Base-by-base conservation (phyloP, 2,329 filamentous ascomycete species). In the Onygenales sp. region DNA sequence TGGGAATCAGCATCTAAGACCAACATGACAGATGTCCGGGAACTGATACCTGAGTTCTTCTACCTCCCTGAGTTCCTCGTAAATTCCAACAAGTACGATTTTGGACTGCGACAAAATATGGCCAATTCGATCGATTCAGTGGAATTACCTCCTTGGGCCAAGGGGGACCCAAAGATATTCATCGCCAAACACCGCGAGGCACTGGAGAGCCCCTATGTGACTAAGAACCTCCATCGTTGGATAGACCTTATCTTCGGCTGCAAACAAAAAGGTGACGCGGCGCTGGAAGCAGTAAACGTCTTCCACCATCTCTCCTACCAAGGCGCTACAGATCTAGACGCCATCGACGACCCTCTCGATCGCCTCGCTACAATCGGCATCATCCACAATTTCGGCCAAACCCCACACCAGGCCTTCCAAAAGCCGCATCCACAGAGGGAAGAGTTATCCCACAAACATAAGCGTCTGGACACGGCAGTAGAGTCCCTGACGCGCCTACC, bases 311-410 rank as follows among this genome's bases (percentile, higher is more conserved):
- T 96, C 17, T 97, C 92, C 0, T 98, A 98, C 65, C 87, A 91
- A 57, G 94, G 93, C 6, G 90, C 92, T 2, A 94, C 88, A 59
- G 89, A 98, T 66, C 75, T 98, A 4, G 93, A 98, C 67, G 85
- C 84, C 51, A 97, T 98, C 56, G 83, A 85, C 7, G 92, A 97
- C 65, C 86, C 88, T 0, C 83, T 92, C 53, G 91, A 97, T 69
- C 81, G 90, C 43, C 77, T 90, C 6, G 88, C 92, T 5, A 92
- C 90, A 0, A 96, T 95, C 52, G 89, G 89, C 36, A 95, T 96
- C 60, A 97, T 98, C 62, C 92, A 98, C 70, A 97, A 97, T 62
- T 98, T 98, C 69, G 93, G 93, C 0, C 93, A 98, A 68, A 98
- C 94, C 1, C 93, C 94, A 1, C 87, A 94, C 61, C 94, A 98